Evolutionary conservation across 2,329 filamentous ascomycete species (phyloP), one percentile per base, ranked within the genome.

Genomic region (Colletotrichum agaves): DNA sequence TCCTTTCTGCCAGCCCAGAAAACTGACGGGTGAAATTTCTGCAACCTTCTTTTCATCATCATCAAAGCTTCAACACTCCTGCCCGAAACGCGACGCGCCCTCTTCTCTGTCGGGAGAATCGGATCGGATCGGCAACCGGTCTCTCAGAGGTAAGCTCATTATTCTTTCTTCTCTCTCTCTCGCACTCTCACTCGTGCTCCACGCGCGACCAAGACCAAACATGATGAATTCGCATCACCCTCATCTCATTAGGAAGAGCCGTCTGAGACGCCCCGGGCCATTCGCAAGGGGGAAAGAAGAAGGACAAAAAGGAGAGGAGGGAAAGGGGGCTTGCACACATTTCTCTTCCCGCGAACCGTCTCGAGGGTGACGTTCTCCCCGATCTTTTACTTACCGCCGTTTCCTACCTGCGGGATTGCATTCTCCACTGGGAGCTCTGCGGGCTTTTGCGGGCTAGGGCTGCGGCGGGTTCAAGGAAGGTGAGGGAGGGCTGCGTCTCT

Each of bases 211-310:
- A 44, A 17, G 52, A 68, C 65, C 49, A 59, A 37, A 81, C 81
- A 81, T 82, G 80, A 82, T 82, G 80, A 70, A 74, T 75, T 70
- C 74, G 76, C 59, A 56, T 79, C 73, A 74, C 78, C 78, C 78
- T 79, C 75, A 70, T 71, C 73, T 72, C 76, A 74, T 76, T 79
- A 82, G 80, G 80, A 82, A 82, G 80, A 82, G 80, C 80, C 80
- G 80, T 82, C 79, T 82, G 75, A 82, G 80, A 82, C 80, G 65
- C 65, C 65, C 65, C 61, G 65, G 61, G 52, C 50, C 47, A 52
- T 12, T 56, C 41, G n/a, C 11, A 12, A 15, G 47, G 47, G 23
- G n/a, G 27, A n/a, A 15, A 27, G 47, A 23, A 10, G 27, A 12
- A n/a, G 23, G 27, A 19, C n/a, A 50, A 12, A 17, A 21, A 11